Evolutionary conservation across 106 monocot genomes (phyloP), one percentile per base, ranked within the genome.

Genomic region (Platanthera guangdongensis): DNA sequence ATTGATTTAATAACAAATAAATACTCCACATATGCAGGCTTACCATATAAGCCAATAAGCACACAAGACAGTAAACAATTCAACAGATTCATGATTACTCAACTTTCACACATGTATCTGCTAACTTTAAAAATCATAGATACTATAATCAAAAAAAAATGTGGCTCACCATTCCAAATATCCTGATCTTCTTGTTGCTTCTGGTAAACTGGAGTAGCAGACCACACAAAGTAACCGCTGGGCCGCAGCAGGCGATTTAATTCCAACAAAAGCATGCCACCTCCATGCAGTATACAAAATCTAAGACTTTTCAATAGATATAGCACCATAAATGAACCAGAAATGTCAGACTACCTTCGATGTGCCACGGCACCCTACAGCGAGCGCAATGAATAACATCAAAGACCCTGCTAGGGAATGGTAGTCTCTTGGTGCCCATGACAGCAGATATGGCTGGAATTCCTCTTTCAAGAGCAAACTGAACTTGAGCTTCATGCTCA

Each of bases 401-500:
- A 85, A 95, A 95, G 9, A 85, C 83, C 64, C 72, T 78, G 81
- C 90, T 65, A 6, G 95, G 95, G 80, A 82, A 95, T 8, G 95
- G 92, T 2, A 95, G 87, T 73, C 95, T 86, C 74, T 78, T 85
- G 57, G 95, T 95, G 50, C 95, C 95, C 95, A 95, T 95, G 25
- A 95, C 95, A 53, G 92, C 95, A 47, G 86, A 95, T 55, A 95
- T 85, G 1, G 95, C 92, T 47, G 95, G 95, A 81, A 95, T 92
- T 77, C 95, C 95, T 81, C 95, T 83, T 76, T 95, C 95, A 74
- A 95, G 90, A 54, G 95, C 95, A 75, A 95, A 92, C 47, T 95
- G 95, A 60, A 95, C 92, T 75, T 95, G 95, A 45, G 95, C 95
- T 81, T 95, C 95, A 78, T 95, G 95, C 82, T 95, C 95, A 77